Evolutionary conservation across 305 asterid species (phyloP), one percentile per base, ranked within the genome.

Genomic region (Plantago rigida): DNA sequence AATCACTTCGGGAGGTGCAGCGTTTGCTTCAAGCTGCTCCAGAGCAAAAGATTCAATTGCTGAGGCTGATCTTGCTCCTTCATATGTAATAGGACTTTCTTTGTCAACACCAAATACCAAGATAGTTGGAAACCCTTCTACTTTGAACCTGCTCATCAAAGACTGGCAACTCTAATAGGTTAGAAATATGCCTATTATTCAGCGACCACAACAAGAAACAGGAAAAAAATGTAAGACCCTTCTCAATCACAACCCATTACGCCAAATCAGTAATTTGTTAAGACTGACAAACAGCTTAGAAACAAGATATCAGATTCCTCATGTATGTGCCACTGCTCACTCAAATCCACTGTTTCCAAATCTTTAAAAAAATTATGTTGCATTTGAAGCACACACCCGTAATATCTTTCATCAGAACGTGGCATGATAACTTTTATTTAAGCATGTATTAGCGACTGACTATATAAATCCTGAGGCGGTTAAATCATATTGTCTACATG

Each of bases 91-190:
- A 13, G 98, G 98, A 51, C 77, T 78, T 39, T 84, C 87, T 78
- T 88, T 91, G 79, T 86, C 96, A 19, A 93, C 94, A 59, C 98
- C 96, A 70, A 88, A 91, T 56, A 91, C 94, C 85, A 91, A 74
- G 79, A 91, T 91, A 26, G 96, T 91, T 22, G 98, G 98, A 78
- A 91, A 91, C 69, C 96, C 98, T 84, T 91, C 82, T 59, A 91
- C 98, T 11, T 69, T 86, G 78, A 69, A 91, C 86, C 98, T 91
- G 93, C 98, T 82, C 98, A 84, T 84, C 75, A 91, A 74, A 76
- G 98, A 88, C 98, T 91, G 94, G 67, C 26, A 80, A 62, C 69
- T 59, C 46, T 14, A 63, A 66, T 48, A 44, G 55, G 68, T 88
- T 68, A 88, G 84, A 69, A 63, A 60, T 42, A 67, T 49, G 67